Evolutionary conservation across 805 yeast species (phyloP).

Genomic region (Cyberlindnera maritima): DNA sequence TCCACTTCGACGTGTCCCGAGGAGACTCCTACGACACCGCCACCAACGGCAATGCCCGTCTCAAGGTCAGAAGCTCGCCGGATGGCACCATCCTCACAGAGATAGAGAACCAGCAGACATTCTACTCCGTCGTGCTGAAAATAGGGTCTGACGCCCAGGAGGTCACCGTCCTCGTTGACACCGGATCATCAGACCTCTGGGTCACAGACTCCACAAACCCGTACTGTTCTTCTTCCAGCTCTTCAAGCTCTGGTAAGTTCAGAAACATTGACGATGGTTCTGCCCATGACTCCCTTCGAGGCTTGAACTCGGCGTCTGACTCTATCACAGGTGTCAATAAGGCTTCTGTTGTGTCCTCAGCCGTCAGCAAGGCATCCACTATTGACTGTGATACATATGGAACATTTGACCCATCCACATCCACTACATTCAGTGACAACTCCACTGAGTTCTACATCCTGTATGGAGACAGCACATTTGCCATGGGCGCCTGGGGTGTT

Average conservation of each 20-base stretch:
- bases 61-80: constrained; percentile 5
- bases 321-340: not conserved
- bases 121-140: constrained; percentile 42
- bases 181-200: constrained; percentile 78
- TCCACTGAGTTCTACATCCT: constrained; percentile 38
- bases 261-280: constrained; percentile 16
- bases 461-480: constrained; percentile 47
- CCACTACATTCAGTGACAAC: constrained; percentile 34
- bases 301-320: not conserved
- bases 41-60: constrained; percentile 8
- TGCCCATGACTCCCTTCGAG: not conserved
- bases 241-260: constrained; percentile 3
- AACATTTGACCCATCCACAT: constrained; percentile 33
- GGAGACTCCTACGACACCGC: constrained; percentile 19
- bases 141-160: constrained; percentile 59
- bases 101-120: constrained; percentile 38
- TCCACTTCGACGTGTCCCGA: constrained; percentile 18
- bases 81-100: constrained; percentile 33
- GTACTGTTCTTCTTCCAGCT: constrained; percentile 33
- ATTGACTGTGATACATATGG: constrained; percentile 40
- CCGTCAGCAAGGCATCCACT: constrained; percentile 13
- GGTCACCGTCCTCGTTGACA: constrained; percentile 62
- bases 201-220: constrained; percentile 50
- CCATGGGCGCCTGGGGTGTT: constrained; percentile 37
- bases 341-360: constrained; percentile 3